A percentile compares a stretch with the other conserved stretches of the same genome.
These are phyloP conservation scores for Sarocladium brachiariae DNA, from an alignment of 2,329 filamentous ascomycete genomes.

Conservation along the genomic window DNA sequence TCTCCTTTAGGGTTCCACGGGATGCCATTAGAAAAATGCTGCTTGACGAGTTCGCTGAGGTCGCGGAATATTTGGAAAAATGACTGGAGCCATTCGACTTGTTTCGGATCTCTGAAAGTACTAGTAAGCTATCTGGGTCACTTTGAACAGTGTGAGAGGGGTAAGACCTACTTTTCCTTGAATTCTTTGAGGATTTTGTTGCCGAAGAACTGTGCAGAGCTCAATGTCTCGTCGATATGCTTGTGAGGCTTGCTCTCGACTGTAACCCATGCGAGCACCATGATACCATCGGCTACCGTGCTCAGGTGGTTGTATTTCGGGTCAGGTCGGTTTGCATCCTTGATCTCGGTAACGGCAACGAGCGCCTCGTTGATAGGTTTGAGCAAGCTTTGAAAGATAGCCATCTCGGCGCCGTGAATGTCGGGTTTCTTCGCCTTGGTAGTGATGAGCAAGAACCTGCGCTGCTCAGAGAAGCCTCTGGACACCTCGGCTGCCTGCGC, in stretches of 20 bases:
- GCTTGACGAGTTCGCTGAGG: constrained; percentile 75
- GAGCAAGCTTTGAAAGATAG: constrained; percentile 67
- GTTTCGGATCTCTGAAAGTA: constrained; percentile 73
- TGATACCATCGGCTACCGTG: constrained; percentile 83
- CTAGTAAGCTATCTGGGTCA: too few relatives aligned
- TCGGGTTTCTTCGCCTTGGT: constrained; percentile 92
- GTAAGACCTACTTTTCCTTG: constrained; percentile 55
- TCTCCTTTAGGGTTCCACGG: constrained; percentile 78
- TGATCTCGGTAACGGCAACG: constrained; percentile 69
- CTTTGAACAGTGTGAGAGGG: too few relatives aligned
- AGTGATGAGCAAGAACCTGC: constrained; percentile 79
- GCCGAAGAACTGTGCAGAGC: constrained; percentile 85
- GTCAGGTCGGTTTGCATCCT: constrained; percentile 72
- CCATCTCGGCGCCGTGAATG: constrained; percentile 49
- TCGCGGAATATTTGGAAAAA: constrained; percentile 88
- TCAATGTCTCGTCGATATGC: constrained; percentile 75
- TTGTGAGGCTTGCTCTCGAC: constrained; percentile 77
- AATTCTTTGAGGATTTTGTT: constrained; percentile 89
- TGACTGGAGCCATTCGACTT: constrained; percentile 85
- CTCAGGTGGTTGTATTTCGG: constrained; percentile 75
- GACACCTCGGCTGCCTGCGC: constrained; percentile 44
- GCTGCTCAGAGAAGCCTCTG: constrained; percentile 72
- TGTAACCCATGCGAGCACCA: constrained; percentile 84
- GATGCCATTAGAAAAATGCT: constrained; percentile 71
- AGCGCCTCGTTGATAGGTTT: constrained; percentile 82